Percentiles rank a stretch among this genome's conserved stretches.
Evolutionary conservation across 371 early-diverging fungal genomes (phyloP).

Genomic region (Polyrhizophydium stewartii): DNA sequence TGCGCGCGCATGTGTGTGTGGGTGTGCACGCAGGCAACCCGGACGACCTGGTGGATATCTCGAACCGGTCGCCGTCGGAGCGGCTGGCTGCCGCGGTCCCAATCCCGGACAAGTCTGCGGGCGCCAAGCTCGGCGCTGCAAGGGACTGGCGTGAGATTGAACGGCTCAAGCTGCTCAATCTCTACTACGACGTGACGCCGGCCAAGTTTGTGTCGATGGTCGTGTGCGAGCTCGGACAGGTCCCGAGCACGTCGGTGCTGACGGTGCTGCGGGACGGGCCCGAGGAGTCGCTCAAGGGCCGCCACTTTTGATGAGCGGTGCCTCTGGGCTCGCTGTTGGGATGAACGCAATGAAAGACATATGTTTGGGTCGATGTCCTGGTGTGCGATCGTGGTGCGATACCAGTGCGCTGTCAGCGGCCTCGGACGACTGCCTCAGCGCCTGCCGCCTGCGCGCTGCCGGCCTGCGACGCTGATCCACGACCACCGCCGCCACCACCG

Average conservation of each 20-base stretch:
- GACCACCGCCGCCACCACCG: too few relatives aligned
- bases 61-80: slow-evolving; percentile 27
- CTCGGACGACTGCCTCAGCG: too few relatives aligned
- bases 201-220: slow-evolving; percentile 84
- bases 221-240: slow-evolving; percentile 90
- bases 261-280: slow-evolving; percentile 9
- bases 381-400: too few relatives aligned
- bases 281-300: too few relatives aligned
- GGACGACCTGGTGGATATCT: slow-evolving; percentile 68
- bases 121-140: slow-evolving; percentile 5
- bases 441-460: too few relatives aligned
- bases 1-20: neutral
- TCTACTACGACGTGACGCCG: slow-evolving; percentile 93
- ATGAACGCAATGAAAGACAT: too few relatives aligned
- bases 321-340: too few relatives aligned
- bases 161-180: slow-evolving; percentile 73
- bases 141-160: slow-evolving; percentile 41
- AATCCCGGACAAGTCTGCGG: slow-evolving; percentile 26
- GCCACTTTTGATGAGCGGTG: too few relatives aligned
- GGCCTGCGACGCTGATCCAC: too few relatives aligned
- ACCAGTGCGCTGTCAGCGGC: too few relatives aligned
- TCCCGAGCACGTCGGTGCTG: slow-evolving; percentile 88
- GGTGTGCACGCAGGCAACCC: slow-evolving; percentile 54
- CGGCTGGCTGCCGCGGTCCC: slow-evolving; percentile 22
- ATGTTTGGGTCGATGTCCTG: too few relatives aligned